A percentile compares a stretch with the other conserved stretches of the same genome.
Conservation (phyloP, 2,329 filamentous ascomycete species). For the Endoconidiophora polonica region DNA sequence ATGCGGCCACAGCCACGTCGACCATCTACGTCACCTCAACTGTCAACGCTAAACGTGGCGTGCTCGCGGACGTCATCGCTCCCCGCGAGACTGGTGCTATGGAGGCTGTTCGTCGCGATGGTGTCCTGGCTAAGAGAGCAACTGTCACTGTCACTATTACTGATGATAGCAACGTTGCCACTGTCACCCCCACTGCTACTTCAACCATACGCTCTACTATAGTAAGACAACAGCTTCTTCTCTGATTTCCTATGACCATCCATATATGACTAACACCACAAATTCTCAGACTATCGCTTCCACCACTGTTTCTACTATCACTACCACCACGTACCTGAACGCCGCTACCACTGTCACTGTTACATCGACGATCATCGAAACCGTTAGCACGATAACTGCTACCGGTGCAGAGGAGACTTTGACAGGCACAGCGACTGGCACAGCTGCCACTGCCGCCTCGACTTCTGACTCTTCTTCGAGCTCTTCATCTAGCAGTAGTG, state of each 20-base stretch:
- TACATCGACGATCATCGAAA: slow-evolving; percentile 21
- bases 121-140: slow-evolving; percentile 7
- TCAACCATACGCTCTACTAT: slow-evolving; percentile 8
- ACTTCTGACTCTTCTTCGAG: slow-evolving; percentile 18
- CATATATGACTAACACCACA: not conserved
- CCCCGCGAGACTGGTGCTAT: slow-evolving; percentile 17
- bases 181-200: slow-evolving; percentile 16
- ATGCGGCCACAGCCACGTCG: slow-evolving; percentile 22
- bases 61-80: slow-evolving; percentile 12
- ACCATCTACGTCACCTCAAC: slow-evolving; percentile 23
- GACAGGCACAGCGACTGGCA: slow-evolving; percentile 20
- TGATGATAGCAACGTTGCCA: slow-evolving; percentile 17
- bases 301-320: slow-evolving; percentile 17
- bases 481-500: slow-evolving; percentile 15
- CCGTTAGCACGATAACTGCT: slow-evolving; percentile 17
- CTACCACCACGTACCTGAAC: slow-evolving; percentile 16
- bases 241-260: not conserved
- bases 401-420: slow-evolving; percentile 22
- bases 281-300: slow-evolving; percentile 13
- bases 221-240: not conserved
- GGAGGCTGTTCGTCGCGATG: slow-evolving; percentile 1
- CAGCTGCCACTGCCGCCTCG: slow-evolving; percentile 15
- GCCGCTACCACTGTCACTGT: slow-evolving; percentile 24
- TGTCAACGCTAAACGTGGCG: slow-evolving; percentile 20
- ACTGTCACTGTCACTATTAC: slow-evolving; percentile 21